Conservation (phyloP, 805 yeast genomes). For the Yarrowia sp. region DNA sequence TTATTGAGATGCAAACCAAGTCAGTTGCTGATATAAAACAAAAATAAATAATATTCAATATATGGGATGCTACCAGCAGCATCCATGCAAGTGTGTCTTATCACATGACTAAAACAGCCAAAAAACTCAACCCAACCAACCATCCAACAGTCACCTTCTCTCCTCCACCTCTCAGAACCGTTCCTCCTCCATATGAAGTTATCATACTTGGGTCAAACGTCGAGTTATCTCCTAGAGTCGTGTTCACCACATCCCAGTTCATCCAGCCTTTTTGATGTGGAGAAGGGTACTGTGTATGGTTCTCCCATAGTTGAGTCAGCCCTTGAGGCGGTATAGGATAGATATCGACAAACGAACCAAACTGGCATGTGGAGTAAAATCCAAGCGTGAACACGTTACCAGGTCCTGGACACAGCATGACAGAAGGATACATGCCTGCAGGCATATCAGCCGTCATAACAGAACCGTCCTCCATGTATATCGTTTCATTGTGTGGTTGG, state of each 20-base stretch:
- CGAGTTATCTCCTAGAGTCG: slow-evolving; percentile 4
- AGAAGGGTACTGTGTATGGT: background rate
- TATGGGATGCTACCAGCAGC: too few species aligned
- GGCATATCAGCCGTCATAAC: background rate
- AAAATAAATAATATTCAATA: too few species aligned
- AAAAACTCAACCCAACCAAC: too few species aligned
- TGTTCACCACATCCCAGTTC: background rate
- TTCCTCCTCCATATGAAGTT: too few species aligned
- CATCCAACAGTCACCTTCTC: too few species aligned
- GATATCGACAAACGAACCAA: background rate
- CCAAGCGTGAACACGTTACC: background rate
- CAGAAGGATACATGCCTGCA: too few species aligned
- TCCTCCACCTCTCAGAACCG: too few species aligned
- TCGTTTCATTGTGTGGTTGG: slow-evolving; percentile 3
- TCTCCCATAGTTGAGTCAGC: slow-evolving; percentile 2
- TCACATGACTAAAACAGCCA: too few species aligned
- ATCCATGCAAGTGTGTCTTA: too few species aligned
- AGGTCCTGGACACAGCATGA: background rate
- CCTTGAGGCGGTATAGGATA: slow-evolving; percentile 7
- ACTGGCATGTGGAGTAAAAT: too few species aligned
- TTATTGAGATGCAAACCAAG: too few species aligned
- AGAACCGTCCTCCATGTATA: background rate
- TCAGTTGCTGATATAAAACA: too few species aligned
- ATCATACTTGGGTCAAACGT: background rate
- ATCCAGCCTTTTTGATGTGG: background rate